Conservation (phyloP, 805 yeast genomes). For the Starmerella geochares region DNA sequence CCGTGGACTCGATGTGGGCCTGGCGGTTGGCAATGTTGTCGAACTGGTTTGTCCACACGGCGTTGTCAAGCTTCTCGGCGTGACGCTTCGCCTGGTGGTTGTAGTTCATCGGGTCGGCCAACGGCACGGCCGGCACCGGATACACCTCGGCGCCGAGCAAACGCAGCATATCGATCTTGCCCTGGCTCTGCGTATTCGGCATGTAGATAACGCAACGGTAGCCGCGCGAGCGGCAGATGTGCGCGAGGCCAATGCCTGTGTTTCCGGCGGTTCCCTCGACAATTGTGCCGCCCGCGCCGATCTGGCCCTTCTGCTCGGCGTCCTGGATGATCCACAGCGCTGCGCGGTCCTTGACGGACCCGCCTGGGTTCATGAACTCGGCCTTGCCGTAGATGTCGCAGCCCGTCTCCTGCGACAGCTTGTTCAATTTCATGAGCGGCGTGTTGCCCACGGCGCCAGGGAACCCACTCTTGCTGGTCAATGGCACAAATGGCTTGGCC, state of each 20-base stretch:
- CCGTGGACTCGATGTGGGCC: conserved; percentile 82
- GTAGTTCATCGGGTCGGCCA: conserved; percentile 70
- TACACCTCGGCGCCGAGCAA: conserved; percentile 75
- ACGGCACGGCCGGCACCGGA: conserved; percentile 83
- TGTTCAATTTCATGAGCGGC: conserved; percentile 58
- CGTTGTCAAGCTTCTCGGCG: conserved; percentile 64
- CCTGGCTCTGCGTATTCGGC: conserved; percentile 82
- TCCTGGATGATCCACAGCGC: conserved; percentile 67
- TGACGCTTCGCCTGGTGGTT: conserved; percentile 80
- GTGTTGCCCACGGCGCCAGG: conserved; percentile 89
- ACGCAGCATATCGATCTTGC: conserved; percentile 63
- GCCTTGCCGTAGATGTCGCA: conserved; percentile 81
- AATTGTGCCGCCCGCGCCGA: conserved; percentile 70
- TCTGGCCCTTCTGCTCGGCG: conserved; percentile 53
- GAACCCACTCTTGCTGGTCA: conserved; percentile 57
- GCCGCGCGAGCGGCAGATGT: conserved; percentile 65
- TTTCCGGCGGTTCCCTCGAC: conserved; percentile 94
- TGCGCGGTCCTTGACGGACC: conserved; percentile 84
- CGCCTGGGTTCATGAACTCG: conserved; percentile 89
- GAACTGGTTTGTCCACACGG: conserved; percentile 89
- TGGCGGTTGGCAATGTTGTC: conserved; percentile 81
- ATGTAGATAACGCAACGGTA: conserved; percentile 78
- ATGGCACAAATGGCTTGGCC: conserved; percentile 46
- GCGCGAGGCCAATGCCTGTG: conserved; percentile 89
- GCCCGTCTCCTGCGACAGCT: conserved; percentile 48